Evolutionary conservation across 495 filamentous ascomycete species (phyloP).

Genomic region (Pyronema domesticum): DNA sequence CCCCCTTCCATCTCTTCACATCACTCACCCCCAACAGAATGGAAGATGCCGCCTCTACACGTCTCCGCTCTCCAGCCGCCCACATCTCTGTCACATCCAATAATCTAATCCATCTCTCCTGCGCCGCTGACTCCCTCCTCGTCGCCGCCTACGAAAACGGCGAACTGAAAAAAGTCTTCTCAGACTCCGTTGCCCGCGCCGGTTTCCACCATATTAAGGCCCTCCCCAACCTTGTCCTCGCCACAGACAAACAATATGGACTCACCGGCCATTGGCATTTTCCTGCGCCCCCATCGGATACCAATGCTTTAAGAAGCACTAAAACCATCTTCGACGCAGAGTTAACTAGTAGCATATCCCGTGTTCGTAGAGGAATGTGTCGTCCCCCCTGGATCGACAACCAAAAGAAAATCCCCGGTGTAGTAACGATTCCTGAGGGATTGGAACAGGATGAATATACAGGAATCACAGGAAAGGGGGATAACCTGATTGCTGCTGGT

Average conservation of each 20-base stretch:
- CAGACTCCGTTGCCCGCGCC: slow-evolving; percentile 20
- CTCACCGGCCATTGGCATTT: slow-evolving; percentile 21
- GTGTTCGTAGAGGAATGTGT: slow-evolving; percentile 17
- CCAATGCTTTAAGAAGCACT: slow-evolving; percentile 14
- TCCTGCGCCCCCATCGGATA: slow-evolving; percentile 1
- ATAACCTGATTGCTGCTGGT: slow-evolving; percentile 17
- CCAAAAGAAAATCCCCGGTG: slow-evolving; percentile 14
- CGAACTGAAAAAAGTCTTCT: slow-evolving; percentile 15
- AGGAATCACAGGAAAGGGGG: too few relatives aligned
- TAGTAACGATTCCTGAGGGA: slow-evolving; percentile 7
- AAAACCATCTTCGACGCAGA: slow-evolving; percentile 20
- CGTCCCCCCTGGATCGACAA: slow-evolving; percentile 17
- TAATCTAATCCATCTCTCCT: slow-evolving; percentile 22
- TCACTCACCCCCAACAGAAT: too few relatives aligned
- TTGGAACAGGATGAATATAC: too few relatives aligned
- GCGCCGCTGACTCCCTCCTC: slow-evolving; percentile 19
- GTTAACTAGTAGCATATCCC: slow-evolving; percentile 19
- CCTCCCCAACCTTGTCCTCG: slow-evolving; percentile 14
- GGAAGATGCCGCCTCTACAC: not conserved
- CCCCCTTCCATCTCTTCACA: too few relatives aligned
- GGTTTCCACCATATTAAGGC: slow-evolving; percentile 22
- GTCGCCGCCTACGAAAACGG: slow-evolving; percentile 19
- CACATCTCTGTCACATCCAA: slow-evolving; percentile 21
- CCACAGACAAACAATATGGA: slow-evolving; percentile 23
- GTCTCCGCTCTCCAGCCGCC: slow-evolving; percentile 21